These are phyloP conservation scores for Hemisphaericaspora lyxosophila DNA, from an alignment of 1,139 yeast genomes.

Conservation along the genomic window DNA sequence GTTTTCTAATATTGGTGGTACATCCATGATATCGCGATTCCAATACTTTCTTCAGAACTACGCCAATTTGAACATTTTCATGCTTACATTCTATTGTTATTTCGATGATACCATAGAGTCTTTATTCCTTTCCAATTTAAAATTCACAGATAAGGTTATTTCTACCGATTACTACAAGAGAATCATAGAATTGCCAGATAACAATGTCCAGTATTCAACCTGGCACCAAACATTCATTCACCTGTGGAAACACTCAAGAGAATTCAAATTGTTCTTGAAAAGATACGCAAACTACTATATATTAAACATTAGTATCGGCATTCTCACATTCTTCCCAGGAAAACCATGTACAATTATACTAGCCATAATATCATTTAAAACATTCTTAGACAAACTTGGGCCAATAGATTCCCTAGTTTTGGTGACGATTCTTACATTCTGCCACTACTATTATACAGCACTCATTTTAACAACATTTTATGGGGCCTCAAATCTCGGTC, in stretches of 20 bases:
- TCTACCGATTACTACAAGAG: neutral
- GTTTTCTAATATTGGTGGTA: neutral
- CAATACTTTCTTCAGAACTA: slow-evolving; percentile 35
- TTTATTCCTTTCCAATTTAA: slow-evolving; percentile 39
- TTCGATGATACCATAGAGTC: slow-evolving; percentile 39
- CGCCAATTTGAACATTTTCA: slow-evolving; percentile 43
- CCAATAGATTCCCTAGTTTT: slow-evolving; percentile 41
- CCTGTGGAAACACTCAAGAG: slow-evolving; percentile 16
- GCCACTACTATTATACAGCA: slow-evolving; percentile 28
- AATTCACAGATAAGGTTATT: slow-evolving; percentile 34
- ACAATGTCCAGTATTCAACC: slow-evolving; percentile 33
- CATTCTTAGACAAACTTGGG: slow-evolving; percentile 48
- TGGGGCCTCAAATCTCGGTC: slow-evolving; percentile 45
- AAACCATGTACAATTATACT: slow-evolving; percentile 40
- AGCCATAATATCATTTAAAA: slow-evolving; percentile 43
- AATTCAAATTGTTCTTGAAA: slow-evolving; percentile 15
- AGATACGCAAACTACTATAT: slow-evolving; percentile 22
- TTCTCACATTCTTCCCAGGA: slow-evolving; percentile 28
- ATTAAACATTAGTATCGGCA: slow-evolving; percentile 19
- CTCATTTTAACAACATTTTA: slow-evolving; percentile 43
- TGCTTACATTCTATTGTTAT: slow-evolving; percentile 38
- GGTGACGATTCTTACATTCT: slow-evolving; percentile 30
- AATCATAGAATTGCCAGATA: slow-evolving; percentile 10
- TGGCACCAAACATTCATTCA: slow-evolving; percentile 17
- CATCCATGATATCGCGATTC: slow-evolving; percentile 11